These are phyloP conservation scores for Spathaspora passalidarum DNA, from an alignment of 805 yeast species.

Conservation along the genomic window DNA sequence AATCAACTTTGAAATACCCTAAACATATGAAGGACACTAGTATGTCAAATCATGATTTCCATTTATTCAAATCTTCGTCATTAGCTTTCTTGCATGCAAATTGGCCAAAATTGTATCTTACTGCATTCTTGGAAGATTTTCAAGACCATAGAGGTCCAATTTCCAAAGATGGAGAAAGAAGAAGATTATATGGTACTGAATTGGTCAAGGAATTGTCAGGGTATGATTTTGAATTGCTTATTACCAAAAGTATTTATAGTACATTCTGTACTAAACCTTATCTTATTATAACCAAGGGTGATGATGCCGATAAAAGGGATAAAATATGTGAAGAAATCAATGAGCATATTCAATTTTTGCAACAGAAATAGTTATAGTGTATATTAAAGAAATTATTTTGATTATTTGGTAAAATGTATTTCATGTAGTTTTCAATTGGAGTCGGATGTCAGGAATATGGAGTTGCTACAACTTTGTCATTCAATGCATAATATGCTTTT, in stretches of 20 bases:
- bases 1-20: slow-evolving; percentile 19
- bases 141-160: slow-evolving; percentile 26
- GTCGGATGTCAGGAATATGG: no score
- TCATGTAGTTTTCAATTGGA: no score
- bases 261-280: slow-evolving; percentile 25
- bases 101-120: slow-evolving; percentile 31
- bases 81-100: slow-evolving; percentile 36
- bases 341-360: slow-evolving; percentile 23
- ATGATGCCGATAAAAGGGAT: slow-evolving; percentile 17
- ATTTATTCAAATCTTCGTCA: slow-evolving; percentile 23
- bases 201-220: slow-evolving; percentile 23
- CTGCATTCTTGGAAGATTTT: slow-evolving; percentile 20
- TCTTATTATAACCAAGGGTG: slow-evolving; percentile 14
- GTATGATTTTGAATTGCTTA: slow-evolving; percentile 26
- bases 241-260: slow-evolving; percentile 26
- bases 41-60: slow-evolving; percentile 26
- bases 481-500: no score
- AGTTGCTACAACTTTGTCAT: no score
- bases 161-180: slow-evolving; percentile 14
- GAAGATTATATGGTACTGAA: slow-evolving; percentile 26
- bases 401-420: no score
- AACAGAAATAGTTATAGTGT: slow-evolving; percentile 2
- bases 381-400: slow-evolving; percentile 10
- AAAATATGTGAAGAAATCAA: slow-evolving; percentile 22
- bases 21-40: slow-evolving; percentile 16